Conservation (phyloP, 1,284 basidiomycete genomes). For the Tilletiopsis washingtonensis region DNA sequence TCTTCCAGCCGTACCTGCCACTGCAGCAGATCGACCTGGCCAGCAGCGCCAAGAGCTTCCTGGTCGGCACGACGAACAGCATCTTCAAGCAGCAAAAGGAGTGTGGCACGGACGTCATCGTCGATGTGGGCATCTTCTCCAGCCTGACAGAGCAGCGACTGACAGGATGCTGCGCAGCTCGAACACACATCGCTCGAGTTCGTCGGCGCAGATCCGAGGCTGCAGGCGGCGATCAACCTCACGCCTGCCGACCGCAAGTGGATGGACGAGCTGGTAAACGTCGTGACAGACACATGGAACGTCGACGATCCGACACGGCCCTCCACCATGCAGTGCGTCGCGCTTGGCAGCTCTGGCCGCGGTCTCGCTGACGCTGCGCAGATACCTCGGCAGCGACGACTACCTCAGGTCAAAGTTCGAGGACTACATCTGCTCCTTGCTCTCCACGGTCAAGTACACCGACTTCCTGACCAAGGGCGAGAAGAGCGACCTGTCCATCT, state of each 20-base stretch:
- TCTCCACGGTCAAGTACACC: conserved; percentile 37
- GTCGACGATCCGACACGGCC: conserved; percentile 38
- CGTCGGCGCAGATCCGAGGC: conserved; percentile 60
- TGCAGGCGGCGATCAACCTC: conserved; percentile 69
- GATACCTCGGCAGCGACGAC: conserved; percentile 45
- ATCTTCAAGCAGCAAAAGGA: conserved; percentile 91
- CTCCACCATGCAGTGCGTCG: conserved; percentile 38
- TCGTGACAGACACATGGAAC: conserved; percentile 43
- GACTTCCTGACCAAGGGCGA: conserved; percentile 30
- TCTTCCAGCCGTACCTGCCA: conserved; percentile 96
- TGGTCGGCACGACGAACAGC: conserved; percentile 82
- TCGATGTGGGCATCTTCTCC: conserved; percentile 61
- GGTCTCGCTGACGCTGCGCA: too few species aligned
- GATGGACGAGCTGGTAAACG: conserved; percentile 61
- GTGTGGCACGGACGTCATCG: conserved; percentile 69
- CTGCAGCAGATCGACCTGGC: conserved; percentile 89
- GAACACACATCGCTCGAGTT: conserved; percentile 35
- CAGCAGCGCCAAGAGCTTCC: conserved; percentile 64
- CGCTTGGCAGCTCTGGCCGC: too few species aligned
- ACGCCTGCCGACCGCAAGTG: conserved; percentile 92
- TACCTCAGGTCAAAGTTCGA: conserved; percentile 32
- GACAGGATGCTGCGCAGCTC: conserved; percentile 8
- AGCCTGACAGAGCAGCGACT: not conserved
- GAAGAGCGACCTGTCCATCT: conserved; percentile 15
- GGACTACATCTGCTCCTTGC: conserved; percentile 38